phyloP scores from a whole-genome alignment of 805 yeast genomes.

The Teunomyces tritomae region DNA sequence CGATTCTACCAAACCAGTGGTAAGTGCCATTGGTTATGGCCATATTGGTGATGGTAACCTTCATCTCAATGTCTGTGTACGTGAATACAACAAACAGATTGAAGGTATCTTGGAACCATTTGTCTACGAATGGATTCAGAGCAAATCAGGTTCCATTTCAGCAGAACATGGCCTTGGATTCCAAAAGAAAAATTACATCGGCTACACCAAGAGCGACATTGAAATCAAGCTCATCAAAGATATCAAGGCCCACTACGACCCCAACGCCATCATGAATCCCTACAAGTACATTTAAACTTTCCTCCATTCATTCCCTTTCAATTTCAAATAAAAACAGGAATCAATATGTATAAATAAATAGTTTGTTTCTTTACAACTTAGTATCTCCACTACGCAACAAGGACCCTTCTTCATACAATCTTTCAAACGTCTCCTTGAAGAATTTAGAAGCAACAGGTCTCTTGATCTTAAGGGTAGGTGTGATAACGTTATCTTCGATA shows the following conservation, averaged over 20 bases:
- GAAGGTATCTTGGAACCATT: conserved; percentile 88
- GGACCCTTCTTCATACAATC: conserved; percentile 38
- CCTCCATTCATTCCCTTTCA: too few species aligned
- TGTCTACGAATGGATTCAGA: conserved; percentile 85
- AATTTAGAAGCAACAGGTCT: conserved; percentile 35
- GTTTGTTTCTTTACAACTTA: conserved; percentile 2
- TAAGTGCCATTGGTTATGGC: conserved; percentile 94
- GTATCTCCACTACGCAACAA: conserved; percentile 10
- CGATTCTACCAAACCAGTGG: conserved; percentile 71
- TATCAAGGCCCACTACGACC: conserved; percentile 81
- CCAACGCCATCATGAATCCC: conserved; percentile 89
- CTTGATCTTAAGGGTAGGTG: conserved; percentile 62
- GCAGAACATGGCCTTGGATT: conserved; percentile 98
- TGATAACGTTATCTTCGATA: conserved; percentile 58
- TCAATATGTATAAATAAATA: background rate
- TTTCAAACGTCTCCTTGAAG: conserved; percentile 23
- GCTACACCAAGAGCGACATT: conserved; percentile 72
- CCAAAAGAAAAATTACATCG: conserved; percentile 89
- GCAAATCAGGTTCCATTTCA: conserved; percentile 79
- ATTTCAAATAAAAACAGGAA: too few species aligned
- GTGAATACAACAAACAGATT: conserved; percentile 74
- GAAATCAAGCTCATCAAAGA: conserved; percentile 76
- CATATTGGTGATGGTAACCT: conserved; percentile 97
- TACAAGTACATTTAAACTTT: conserved; percentile 69
- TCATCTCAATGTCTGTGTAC: conserved; percentile 88